Conservation (phyloP, 2,329 filamentous ascomycete genomes). For the Cordyceps farinosa region DNA sequence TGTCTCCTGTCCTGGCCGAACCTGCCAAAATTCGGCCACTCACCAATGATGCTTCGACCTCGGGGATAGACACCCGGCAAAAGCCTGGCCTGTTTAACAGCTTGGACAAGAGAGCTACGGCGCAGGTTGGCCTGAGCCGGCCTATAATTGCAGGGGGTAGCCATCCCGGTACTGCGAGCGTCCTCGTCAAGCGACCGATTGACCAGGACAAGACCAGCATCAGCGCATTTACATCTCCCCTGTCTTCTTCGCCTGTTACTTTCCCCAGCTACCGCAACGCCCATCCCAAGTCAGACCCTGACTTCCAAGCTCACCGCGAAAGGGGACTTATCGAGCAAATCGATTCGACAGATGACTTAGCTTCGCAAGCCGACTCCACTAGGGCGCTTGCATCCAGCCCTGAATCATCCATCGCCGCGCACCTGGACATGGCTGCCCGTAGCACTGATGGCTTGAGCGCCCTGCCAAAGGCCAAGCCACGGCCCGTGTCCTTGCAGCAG, state of each 20-base stretch:
- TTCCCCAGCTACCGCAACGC: slow-evolving; percentile 39
- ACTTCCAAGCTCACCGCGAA: slow-evolving; percentile 31
- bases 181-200: background rate
- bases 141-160: slow-evolving; percentile 59
- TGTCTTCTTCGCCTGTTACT: slow-evolving; percentile 16
- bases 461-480: background rate
- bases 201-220: slow-evolving; percentile 13
- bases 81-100: slow-evolving; percentile 52
- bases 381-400: slow-evolving; percentile 14
- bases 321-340: slow-evolving; percentile 22
- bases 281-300: slow-evolving; percentile 44
- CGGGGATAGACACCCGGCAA: slow-evolving; percentile 49
- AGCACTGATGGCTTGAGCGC: background rate
- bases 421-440: slow-evolving; percentile 12
- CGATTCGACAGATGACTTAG: slow-evolving; percentile 27
- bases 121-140: slow-evolving; percentile 61
- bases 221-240: slow-evolving; percentile 6
- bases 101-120: slow-evolving; percentile 60
- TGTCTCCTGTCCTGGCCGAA: slow-evolving; percentile 24
- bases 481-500: slow-evolving; percentile 12
- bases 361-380: slow-evolving; percentile 16
- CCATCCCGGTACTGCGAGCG: slow-evolving; percentile 33
- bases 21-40: background rate
- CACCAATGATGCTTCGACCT: slow-evolving; percentile 28
- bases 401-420: slow-evolving; percentile 15